Conservation (phyloP, 169 alveolate species). For the Eimeria brunetti region DNA sequence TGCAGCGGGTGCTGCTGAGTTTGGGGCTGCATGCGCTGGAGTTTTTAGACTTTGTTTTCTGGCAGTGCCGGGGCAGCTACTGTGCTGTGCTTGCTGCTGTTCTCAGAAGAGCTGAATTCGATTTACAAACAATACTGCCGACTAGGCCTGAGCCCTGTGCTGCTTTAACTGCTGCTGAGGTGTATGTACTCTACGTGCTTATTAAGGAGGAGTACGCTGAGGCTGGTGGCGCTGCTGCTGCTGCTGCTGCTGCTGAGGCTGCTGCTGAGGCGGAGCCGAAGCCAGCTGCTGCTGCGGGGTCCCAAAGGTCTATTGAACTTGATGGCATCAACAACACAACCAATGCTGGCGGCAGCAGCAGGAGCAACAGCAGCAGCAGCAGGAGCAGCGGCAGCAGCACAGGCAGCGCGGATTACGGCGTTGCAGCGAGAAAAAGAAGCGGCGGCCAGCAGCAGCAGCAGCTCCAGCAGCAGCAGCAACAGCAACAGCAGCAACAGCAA, state of each 20-base stretch:
- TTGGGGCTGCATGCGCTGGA: constrained; percentile 74
- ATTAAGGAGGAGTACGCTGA: constrained; percentile 24
- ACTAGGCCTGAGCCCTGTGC: background rate
- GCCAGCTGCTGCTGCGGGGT: background rate
- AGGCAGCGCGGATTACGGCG: background rate
- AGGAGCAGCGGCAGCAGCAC: constrained; percentile 22
- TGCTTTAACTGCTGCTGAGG: background rate
- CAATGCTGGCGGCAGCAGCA: background rate
- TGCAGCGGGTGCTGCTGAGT: constrained; percentile 77
- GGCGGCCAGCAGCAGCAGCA: constrained; percentile 11
- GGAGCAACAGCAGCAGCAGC: constrained; percentile 19
- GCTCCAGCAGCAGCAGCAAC: background rate
- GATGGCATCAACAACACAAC: background rate
- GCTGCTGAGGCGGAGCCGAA: background rate
- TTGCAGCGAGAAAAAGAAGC: background rate
- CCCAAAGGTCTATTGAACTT: background rate
- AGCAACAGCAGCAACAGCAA: background rate
- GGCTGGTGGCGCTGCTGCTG: background rate
- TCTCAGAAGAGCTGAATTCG: constrained; percentile 75
- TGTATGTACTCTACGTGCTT: background rate
- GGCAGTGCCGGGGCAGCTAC: constrained; percentile 69
- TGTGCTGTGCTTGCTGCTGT: constrained; percentile 63
- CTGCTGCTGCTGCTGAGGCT: background rate
- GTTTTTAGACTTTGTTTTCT: constrained; percentile 67
- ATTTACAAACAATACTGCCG: constrained; percentile 75